Conservation (phyloP, 495 filamentous ascomycete species). For the Lasiosphaeris hirsuta region DNA sequence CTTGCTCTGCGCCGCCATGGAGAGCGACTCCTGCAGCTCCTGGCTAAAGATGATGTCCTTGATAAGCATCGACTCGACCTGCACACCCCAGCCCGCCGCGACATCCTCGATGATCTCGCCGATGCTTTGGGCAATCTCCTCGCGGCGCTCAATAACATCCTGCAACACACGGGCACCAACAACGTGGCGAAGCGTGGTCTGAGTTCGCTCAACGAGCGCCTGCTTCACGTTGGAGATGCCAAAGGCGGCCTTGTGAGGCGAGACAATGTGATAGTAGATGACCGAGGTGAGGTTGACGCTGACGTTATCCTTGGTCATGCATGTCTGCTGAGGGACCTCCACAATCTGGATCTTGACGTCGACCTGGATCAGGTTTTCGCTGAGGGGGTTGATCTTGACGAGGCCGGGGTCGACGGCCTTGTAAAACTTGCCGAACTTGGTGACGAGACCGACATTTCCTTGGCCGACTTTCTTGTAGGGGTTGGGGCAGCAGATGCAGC, state of each 20-base stretch:
- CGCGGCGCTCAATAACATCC: conserved; percentile 97
- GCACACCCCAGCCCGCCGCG: conserved; percentile 88
- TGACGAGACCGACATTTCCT: conserved; percentile 91
- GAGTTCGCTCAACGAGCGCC: conserved; percentile 94
- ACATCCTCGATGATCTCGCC: conserved; percentile 98
- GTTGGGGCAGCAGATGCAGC: conserved; percentile 90
- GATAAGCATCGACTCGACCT: conserved; percentile 97
- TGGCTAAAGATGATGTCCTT: conserved; percentile 98
- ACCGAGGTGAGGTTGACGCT: conserved; percentile 90
- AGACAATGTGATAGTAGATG: conserved; percentile 98
- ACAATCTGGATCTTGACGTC: conserved; percentile 99
- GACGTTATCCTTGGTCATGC: conserved; percentile 99
- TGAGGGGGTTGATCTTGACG: conserved; percentile 96
- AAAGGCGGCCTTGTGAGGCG: conserved; percentile 95
- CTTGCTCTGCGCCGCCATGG: conserved; percentile 99
- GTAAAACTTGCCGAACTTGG: conserved; percentile 94
- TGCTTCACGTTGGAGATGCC: conserved; percentile 92
- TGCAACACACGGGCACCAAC: conserved; percentile 95
- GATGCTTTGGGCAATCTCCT: conserved; percentile 92
- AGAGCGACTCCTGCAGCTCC: conserved; percentile 95
- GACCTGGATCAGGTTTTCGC: conserved; percentile 82
- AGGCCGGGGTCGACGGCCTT: conserved; percentile 95
- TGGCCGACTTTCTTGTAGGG: conserved; percentile 93
- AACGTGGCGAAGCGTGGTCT: conserved; percentile 96
- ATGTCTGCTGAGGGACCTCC: conserved; percentile 92